phyloP scores from a whole-genome alignment of 768 basidiomycete genomes.

The Russula virescens region DNA sequence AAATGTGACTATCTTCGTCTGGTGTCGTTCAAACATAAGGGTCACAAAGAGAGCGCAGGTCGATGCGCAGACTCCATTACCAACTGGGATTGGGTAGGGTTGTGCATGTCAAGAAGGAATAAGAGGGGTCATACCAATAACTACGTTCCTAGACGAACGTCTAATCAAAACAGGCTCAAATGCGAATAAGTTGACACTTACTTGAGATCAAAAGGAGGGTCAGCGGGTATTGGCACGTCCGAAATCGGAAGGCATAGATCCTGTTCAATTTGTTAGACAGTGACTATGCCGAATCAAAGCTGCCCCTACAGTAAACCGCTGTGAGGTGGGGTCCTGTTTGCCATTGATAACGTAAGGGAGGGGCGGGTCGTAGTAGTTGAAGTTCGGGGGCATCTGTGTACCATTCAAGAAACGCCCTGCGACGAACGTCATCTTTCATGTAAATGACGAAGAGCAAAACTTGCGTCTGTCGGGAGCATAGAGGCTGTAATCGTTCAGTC shows the following conservation, averaged over 20 bases:
- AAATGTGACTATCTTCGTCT: conserved; percentile 44
- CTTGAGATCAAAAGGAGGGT: conserved; percentile 21
- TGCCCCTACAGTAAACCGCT: conserved; percentile 31
- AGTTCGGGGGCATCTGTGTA: conserved; percentile 25
- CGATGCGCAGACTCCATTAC: conserved; percentile 39
- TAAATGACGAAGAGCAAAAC: conserved; percentile 15
- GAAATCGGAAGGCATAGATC: conserved; percentile 34
- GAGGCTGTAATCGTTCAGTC: conserved; percentile 35
- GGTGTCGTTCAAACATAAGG: conserved; percentile 47
- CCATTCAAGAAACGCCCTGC: conserved; percentile 33
- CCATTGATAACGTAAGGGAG: conserved; percentile 31
- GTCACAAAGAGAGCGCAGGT: conserved; percentile 55
- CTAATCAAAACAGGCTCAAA: not conserved
- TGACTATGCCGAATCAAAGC: not conserved
- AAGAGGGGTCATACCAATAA: conserved; percentile 5
- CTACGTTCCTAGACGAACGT: conserved; percentile 6
- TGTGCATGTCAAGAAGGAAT: not conserved
- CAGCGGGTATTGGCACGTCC: not conserved
- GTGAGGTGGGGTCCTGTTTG: conserved; percentile 29
- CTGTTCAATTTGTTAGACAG: conserved; percentile 18
- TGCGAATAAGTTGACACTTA: not conserved
- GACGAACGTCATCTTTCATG: not conserved
- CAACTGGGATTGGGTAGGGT: not conserved
- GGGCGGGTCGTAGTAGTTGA: conserved; percentile 32
- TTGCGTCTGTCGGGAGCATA: conserved; percentile 51